Evolutionary conservation across 2,329 filamentous ascomycete species (phyloP), one percentile per base, ranked within the genome.

Genomic region (Fusarium kyushuense): DNA sequence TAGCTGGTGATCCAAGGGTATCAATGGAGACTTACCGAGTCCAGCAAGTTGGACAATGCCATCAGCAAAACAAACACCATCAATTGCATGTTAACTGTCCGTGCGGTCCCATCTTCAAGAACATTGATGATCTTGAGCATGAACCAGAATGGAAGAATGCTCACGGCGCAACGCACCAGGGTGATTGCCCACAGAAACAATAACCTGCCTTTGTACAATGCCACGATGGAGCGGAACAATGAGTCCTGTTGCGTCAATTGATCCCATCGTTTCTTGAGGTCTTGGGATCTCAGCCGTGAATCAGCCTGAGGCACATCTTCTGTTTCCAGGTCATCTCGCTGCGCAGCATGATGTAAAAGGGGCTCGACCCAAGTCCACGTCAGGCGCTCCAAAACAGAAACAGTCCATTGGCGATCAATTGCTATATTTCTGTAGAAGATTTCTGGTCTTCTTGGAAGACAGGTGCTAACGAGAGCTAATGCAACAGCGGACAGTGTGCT

Each of bases 21-120:
- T 2, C 12, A 4, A 21, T 2, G 5, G n/a, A 38, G 11, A 12
- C 72, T 59, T 72, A 76, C 77, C 40, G 82, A 80, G 61, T 84
- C 82, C 8, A 84, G 74, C 13, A 92, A 76, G 13, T 89, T 87
- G 16, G 85, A 80, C 1, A 87, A 69, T 5, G 88, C 88, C 27
- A 94, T 83, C 42, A 83, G 86, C n/a, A 89, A 71, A 2, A 92
- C 90, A 83, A 90, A 90, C 13, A 86, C 75, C 87, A 89, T 92
- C 0, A 89, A 84, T 33, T 86, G 81, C 1, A 82, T 70, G 1
- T 82, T 79, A 16, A 86, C 79, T 16, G 79, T 73, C n/a, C 82
- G 76, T 2, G 82, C 83, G 1, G 75, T 75, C 6, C 84, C 82
- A 9, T 73, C 76, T 76, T 94, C 90, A 8, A 94, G 81, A 2